These are phyloP conservation scores for Amaranthus cruentus DNA, from an alignment of 148 eudicot species.

Conservation along the genomic window DNA sequence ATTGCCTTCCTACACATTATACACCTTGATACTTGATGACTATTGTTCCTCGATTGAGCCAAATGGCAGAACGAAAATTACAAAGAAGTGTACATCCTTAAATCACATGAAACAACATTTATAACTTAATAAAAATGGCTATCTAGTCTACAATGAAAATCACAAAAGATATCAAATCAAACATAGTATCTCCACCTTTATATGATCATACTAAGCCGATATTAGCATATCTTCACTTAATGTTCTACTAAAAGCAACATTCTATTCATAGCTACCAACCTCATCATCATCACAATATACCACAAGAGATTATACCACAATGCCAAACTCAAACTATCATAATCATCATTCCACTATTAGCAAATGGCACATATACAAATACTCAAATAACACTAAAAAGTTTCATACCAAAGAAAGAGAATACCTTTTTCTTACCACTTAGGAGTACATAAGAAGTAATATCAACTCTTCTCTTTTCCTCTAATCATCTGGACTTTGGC, in stretches of 20 bases:
- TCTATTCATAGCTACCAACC: not conserved
- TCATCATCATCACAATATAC: slow-evolving; percentile 3
- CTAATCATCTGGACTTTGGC: slow-evolving; percentile 55
- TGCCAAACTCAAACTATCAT: not conserved
- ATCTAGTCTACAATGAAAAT: too few species aligned
- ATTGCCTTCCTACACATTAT: too few species aligned
- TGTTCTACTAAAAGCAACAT: not conserved
- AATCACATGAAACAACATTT: too few species aligned
- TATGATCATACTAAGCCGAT: too few species aligned
- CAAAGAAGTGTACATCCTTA: too few species aligned
- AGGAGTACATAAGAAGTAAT: not conserved
- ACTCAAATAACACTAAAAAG: not conserved
- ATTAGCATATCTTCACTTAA: not conserved
- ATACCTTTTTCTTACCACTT: not conserved
- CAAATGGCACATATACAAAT: not conserved
- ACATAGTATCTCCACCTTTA: too few species aligned
- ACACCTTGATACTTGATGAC: too few species aligned
- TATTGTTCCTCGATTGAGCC: too few species aligned
- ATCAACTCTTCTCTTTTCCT: too few species aligned
- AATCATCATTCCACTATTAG: slow-evolving; percentile 1
- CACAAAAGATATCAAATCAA: too few species aligned
- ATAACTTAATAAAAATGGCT: too few species aligned
- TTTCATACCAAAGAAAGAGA: not conserved
- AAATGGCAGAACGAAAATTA: too few species aligned
- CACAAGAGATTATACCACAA: not conserved